Conservation (phyloP, 345 rosid species). For the Eutrema yunnanense region DNA sequence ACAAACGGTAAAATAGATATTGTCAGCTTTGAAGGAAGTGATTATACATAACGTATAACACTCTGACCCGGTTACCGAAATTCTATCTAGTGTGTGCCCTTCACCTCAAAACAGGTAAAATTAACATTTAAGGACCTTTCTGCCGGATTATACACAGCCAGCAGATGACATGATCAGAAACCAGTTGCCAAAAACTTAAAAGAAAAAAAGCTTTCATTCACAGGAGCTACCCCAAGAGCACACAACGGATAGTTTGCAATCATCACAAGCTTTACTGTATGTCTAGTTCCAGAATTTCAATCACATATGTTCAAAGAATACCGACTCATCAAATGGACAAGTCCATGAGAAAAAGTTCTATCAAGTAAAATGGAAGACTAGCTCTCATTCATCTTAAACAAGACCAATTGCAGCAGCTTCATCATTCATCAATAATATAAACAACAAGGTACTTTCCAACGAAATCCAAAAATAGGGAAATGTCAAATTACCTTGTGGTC, state of each 20-base stretch:
- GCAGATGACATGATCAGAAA: background rate
- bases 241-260: background rate
- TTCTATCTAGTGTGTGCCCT: background rate
- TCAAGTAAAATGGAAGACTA: background rate
- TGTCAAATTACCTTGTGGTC: constrained; percentile 60
- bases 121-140: background rate
- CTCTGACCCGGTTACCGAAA: background rate
- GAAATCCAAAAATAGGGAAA: background rate
- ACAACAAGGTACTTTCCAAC: background rate
- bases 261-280: background rate
- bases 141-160: background rate
- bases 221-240: background rate
- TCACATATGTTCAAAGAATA: background rate
- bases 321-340: no score
- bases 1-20: background rate
- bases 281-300: background rate
- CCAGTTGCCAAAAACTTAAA: background rate
- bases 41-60: background rate
- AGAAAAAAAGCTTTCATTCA: background rate
- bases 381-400: background rate
- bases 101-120: background rate
- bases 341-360: background rate
- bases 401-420: background rate
- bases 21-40: background rate
- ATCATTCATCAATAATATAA: background rate